Conservation (phyloP, 2,329 filamentous ascomycete genomes). For the Penicillium sp. region DNA sequence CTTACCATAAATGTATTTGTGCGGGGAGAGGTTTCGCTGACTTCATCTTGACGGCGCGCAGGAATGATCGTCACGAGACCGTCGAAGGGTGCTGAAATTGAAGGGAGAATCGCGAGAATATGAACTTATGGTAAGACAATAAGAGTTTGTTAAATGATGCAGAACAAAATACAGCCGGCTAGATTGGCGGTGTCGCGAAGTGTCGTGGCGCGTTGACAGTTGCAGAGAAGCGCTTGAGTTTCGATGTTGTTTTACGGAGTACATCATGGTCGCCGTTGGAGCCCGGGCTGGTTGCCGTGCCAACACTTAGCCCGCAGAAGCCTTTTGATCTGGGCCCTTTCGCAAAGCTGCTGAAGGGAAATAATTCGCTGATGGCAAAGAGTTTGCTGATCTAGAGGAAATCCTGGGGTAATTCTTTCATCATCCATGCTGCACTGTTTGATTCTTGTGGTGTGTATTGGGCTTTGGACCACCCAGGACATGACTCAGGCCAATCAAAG, state of each 20-base stretch:
- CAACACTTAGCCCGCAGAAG: conserved; percentile 8
- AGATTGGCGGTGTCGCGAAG: background rate
- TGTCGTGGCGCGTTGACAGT: background rate
- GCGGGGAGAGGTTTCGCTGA: conserved; percentile 1
- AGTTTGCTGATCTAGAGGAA: background rate
- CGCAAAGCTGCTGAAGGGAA: background rate
- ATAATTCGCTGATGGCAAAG: background rate
- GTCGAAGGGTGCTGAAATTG: conserved; percentile 2
- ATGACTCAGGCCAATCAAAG: background rate
- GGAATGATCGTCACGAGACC: conserved; percentile 15
- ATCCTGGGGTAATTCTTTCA: background rate
- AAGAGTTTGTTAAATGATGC: conserved; percentile 7
- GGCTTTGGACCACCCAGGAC: background rate
- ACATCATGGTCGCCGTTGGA: background rate
- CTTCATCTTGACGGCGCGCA: conserved; percentile 14
- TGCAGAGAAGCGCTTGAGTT: background rate
- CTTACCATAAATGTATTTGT: conserved; percentile 15
- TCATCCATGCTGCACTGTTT: background rate
- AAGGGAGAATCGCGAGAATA: background rate
- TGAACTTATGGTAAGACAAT: conserved; percentile 9
- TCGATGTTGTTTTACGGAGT: conserved; percentile 12
- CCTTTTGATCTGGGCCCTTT: background rate
- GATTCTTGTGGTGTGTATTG: background rate
- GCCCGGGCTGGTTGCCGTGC: conserved; percentile 15
- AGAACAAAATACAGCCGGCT: conserved; percentile 6